Base-by-base conservation (phyloP, 805 yeast species). In the Pichia ethanolica region DNA sequence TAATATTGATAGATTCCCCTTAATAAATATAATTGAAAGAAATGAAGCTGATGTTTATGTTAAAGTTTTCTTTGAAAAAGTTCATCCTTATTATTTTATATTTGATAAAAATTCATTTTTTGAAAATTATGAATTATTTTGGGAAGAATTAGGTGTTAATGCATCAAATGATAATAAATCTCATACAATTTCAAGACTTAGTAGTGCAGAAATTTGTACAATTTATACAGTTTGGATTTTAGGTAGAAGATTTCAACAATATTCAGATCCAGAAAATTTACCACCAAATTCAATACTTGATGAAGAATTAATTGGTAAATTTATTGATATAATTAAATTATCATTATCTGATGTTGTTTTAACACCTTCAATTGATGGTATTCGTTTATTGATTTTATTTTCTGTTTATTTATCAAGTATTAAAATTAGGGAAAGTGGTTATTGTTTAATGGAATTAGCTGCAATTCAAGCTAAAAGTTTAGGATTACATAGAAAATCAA, bases 141-240 rank as follows among this genome's bases (percentile, higher is more conserved):
- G 77, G 77, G 56, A 59, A 9, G 71, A 69, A 45, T 52, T 66
- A 13, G 51, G 56, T 5, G 56, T 51, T 5, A 50, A 53, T 12
- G 53, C 46, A 5, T 27, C 35, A 0, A 49, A 46, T 1, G 46
- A 49, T 12, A 50, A 49, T 26, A 49, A 52, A 6, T 26, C 45
- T 6, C 45, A 45, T 10, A 54, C 57, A 10, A 28, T 44, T 8
- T 49, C 59, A 50, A 58, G 54, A 37, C 49, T 68, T n/a, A 56
- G 61, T 37, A 57, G 63, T 46, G 60, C 68, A 4, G 70, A 67
- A 47, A 63, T 74, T 20, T 75, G 79, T 42, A 68, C 74, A 42
- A 69, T 76, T 10, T 76, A 74, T 55, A 64, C 74, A 56, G 73
- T 75, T 12, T 75, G 75, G 75, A 64, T 71, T 25, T 54, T 72